These are phyloP conservation scores for Avena sativa DNA, from an alignment of 176 grass and related monocot species.

Conservation along the genomic window DNA sequence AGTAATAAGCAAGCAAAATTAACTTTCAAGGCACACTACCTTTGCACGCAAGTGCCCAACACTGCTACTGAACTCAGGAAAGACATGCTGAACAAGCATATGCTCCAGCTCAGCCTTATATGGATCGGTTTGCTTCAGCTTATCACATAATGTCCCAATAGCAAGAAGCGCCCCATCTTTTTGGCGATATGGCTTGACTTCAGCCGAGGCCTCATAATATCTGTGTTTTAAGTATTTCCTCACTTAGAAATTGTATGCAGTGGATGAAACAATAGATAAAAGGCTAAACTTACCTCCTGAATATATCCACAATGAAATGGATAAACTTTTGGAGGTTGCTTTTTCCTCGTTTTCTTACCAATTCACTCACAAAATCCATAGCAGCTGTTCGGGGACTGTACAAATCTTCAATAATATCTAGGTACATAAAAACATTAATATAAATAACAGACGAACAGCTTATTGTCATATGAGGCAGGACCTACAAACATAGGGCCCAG, in stretches of 20 bases:
- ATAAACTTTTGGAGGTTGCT: constrained; percentile 86
- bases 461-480: background rate
- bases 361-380: constrained; percentile 93
- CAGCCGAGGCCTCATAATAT: constrained; percentile 71
- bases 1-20: constrained; percentile 31
- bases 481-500: background rate
- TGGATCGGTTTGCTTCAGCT: constrained; percentile 88
- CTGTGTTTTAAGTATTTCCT: constrained; percentile 46
- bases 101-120: constrained; percentile 84
- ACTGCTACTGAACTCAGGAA: constrained; percentile 78
- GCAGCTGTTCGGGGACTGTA: constrained; percentile 91
- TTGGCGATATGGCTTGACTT: constrained; percentile 78
- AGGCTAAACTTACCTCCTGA: constrained; percentile 58
- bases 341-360: constrained; percentile 87
- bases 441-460: background rate
- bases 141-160: constrained; percentile 95
- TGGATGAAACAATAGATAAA: background rate
- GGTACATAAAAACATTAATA: background rate
- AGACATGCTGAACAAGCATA: constrained; percentile 90
- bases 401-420: constrained; percentile 96
- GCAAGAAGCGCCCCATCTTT: constrained; percentile 99
- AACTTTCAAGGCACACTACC: constrained; percentile 53
- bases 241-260: constrained; percentile 32
- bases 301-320: constrained; percentile 84
- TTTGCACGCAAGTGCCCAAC: constrained; percentile 88